A percentile compares a stretch with the other conserved stretches of the same genome.
Conservation (phyloP, 176 grass and related monocot species). For the Phyllostachys edulis region DNA sequence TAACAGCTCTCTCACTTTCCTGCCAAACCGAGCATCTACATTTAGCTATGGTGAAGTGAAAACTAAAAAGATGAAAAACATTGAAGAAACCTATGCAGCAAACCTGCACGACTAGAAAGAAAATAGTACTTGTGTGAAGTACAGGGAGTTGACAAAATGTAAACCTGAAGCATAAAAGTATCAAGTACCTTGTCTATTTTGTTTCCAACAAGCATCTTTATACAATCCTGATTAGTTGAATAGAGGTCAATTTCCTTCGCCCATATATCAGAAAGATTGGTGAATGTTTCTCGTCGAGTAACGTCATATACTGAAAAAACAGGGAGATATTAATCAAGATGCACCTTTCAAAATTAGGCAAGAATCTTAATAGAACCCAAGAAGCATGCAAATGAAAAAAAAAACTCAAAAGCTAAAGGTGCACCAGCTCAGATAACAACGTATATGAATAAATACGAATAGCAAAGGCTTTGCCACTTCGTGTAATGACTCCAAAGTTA, state of each 20-base stretch:
- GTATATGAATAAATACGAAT: not conserved
- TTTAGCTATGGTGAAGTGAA: not conserved
- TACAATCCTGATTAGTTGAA: slow-evolving; percentile 97
- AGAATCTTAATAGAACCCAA: not conserved
- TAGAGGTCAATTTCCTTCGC: slow-evolving; percentile 99
- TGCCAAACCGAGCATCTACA: slow-evolving; percentile 28
- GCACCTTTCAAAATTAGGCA: not conserved
- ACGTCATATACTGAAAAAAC: slow-evolving; percentile 78
- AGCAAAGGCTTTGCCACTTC: not conserved
- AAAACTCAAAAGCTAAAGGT: not conserved
- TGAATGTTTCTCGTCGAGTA: slow-evolving; percentile 87
- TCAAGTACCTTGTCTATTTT: slow-evolving; percentile 90
- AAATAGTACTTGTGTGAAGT: not conserved
- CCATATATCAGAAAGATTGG: slow-evolving; percentile 91
- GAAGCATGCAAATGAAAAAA: not conserved
- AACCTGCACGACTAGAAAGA: not conserved
- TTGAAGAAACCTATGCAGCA: not conserved
- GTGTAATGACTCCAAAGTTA: not conserved
- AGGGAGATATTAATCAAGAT: not conserved
- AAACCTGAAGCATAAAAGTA: not conserved
- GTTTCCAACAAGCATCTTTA: slow-evolving; percentile 99
- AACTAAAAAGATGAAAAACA: not conserved
- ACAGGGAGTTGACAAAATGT: not conserved
- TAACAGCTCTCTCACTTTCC: slow-evolving; percentile 95
- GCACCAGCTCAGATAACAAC: not conserved